Base-by-base conservation (phyloP, 2,329 filamentous ascomycete species). In the Hawksworthiomyces lignivorus region DNA sequence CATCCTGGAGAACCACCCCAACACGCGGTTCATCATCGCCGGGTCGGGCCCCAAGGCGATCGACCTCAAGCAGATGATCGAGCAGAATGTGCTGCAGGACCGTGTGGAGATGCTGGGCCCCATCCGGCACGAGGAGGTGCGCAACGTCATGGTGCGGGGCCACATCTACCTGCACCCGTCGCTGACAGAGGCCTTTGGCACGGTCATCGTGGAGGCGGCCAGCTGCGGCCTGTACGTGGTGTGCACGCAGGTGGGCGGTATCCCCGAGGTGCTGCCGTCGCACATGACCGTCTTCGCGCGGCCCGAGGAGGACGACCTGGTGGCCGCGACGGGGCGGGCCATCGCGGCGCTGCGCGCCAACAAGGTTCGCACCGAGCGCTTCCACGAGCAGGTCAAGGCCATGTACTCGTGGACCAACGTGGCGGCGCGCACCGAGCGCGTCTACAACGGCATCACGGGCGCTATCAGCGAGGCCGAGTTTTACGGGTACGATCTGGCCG, bases 331-430 rank as follows among this genome's bases (percentile, higher is more conserved):
- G 0, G 85, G 87, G 15, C 83, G 82, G 51, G 92, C 94, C 15
- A 97, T 98, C 48, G 83, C 81, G 0, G 83, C 86, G 22, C 72
- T 98, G 43, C 81, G 90, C 33, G 84, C 83, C 6, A 90, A 89
- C 52, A 87, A 83, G 54, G 84, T 98, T 21, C 81, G 87, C 48
- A 94, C 92, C 1, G 90, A 97, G 59, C 78, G 83, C 31, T 98
- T 98, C 57, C 92, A 98, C 59, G 90, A 95, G 51, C 86, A 97
- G 62, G 92, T 98, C 48, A 88, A 90, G 62, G 86, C 85, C 68
- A 97, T 97, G 92, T 98, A 98, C 65, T 94, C 87, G 2, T 98
- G 92, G 92, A 86, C 86, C 21, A 90, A 98, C 59, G 90, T 98
- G 21, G 92, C 92, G 12, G 77, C 84, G 53, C 84, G 92, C 42